Percentiles rank a stretch among this genome's conserved stretches.
Conservation (phyloP, 495 filamentous ascomycete species). For the Hyaloscypha bicolor region DNA sequence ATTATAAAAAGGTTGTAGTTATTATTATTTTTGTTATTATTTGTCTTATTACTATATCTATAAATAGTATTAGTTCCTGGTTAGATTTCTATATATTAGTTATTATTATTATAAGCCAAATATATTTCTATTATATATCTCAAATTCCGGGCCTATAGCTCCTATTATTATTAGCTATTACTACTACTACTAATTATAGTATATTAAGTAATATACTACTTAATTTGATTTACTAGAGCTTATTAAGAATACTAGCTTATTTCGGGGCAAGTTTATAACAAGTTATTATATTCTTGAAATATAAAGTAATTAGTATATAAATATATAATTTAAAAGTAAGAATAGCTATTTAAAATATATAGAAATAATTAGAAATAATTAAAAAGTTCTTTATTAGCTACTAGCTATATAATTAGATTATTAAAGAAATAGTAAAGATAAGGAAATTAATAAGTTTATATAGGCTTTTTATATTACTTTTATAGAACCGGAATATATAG, state of each 20-base stretch:
- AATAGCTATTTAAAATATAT: constrained; percentile 17
- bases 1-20: constrained; percentile 15
- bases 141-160: constrained; percentile 16
- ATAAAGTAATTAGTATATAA: constrained; percentile 15
- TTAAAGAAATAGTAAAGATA: constrained; percentile 6
- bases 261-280: constrained; percentile 14
- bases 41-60: constrained; percentile 2
- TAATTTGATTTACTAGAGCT: constrained; percentile 8
- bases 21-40: constrained; percentile 21
- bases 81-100: constrained; percentile 13
- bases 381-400: neutral
- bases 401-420: constrained; percentile 10
- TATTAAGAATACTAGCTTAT: constrained; percentile 14
- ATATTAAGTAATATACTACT: constrained; percentile 15
- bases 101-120: constrained; percentile 17
- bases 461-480: constrained; percentile 17
- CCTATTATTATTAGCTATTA: constrained; percentile 15
- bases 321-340: constrained; percentile 18
- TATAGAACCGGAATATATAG: constrained; percentile 17
- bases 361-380: constrained; percentile 17
- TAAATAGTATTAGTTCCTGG: constrained; percentile 12
- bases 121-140: constrained; percentile 24
- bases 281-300: constrained; percentile 15
- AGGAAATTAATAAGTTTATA: constrained; percentile 15
- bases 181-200: constrained; percentile 11